Conservation (phyloP, 2,329 filamentous ascomycete species). For the Clarireedia homoeocarpa region DNA sequence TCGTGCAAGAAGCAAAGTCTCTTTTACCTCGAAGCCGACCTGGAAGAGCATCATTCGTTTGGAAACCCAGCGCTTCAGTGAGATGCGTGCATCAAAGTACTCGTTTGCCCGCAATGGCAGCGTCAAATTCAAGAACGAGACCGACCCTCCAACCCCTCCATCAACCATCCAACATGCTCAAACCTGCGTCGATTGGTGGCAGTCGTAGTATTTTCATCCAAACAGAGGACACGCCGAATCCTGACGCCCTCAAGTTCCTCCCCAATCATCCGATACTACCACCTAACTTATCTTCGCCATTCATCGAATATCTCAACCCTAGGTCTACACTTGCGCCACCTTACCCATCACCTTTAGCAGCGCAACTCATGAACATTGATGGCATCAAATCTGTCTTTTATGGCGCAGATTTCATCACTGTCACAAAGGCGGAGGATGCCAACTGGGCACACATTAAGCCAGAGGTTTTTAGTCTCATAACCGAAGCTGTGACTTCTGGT, state of each 20-base stretch:
- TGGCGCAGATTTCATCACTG: slow-evolving; percentile 90
- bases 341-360: slow-evolving; percentile 83
- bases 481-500: slow-evolving; percentile 79
- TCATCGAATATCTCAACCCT: slow-evolving; percentile 86
- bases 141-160: slow-evolving; percentile 36
- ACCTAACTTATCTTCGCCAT: slow-evolving; percentile 61
- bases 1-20: slow-evolving; percentile 16
- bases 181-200: slow-evolving; percentile 30
- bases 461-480: slow-evolving; percentile 92
- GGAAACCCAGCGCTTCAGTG: slow-evolving; percentile 25
- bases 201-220: slow-evolving; percentile 91
- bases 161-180: slow-evolving; percentile 34
- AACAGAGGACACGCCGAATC: slow-evolving; percentile 88
- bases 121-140: slow-evolving; percentile 38
- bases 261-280: slow-evolving; percentile 85
- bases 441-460: slow-evolving; percentile 95
- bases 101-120: slow-evolving; percentile 38
- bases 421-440: slow-evolving; percentile 80
- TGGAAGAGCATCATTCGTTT: slow-evolving; percentile 24
- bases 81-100: slow-evolving; percentile 37
- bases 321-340: slow-evolving; percentile 83
- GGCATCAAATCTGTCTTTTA: slow-evolving; percentile 95
- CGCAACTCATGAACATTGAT: slow-evolving; percentile 85
- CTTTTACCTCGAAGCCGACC: slow-evolving; percentile 21
- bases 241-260: slow-evolving; percentile 93